phyloP scores from a whole-genome alignment of 148 eudicot species.

The Linanthus parryae region DNA sequence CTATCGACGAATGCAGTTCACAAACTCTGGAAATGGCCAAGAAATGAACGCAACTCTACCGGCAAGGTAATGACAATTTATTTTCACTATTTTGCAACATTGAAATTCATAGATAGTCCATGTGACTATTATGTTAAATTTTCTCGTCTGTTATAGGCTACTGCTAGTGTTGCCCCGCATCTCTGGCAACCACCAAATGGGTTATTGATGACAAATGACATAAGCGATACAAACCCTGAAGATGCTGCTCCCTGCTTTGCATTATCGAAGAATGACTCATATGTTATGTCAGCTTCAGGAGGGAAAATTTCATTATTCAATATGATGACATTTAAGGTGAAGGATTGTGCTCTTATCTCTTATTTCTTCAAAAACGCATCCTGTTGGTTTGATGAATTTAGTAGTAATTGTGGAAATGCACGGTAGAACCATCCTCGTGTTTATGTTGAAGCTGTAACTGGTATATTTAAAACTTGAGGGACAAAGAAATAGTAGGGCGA shows the following conservation, averaged over 20 bases:
- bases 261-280: slow-evolving; percentile 82
- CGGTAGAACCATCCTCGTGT: too few species aligned
- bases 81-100: neutral
- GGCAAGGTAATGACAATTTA: slow-evolving; percentile 58
- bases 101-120: too few species aligned
- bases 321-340: slow-evolving; percentile 86
- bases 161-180: slow-evolving; percentile 58
- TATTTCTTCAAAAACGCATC: neutral
- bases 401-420: neutral
- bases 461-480: too few species aligned
- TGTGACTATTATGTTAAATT: slow-evolving; percentile 6
- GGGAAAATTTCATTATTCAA: slow-evolving; percentile 84
- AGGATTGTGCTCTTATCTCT: neutral
- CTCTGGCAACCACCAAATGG: slow-evolving; percentile 91
- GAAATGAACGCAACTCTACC: slow-evolving; percentile 47
- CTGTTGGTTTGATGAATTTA: slow-evolving; percentile 4
- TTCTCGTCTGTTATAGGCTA: slow-evolving; percentile 39
- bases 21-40: slow-evolving; percentile 86
- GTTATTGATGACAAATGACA: slow-evolving; percentile 74
- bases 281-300: slow-evolving; percentile 90
- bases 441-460: neutral
- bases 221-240: slow-evolving; percentile 60
- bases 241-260: slow-evolving; percentile 88
- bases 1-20: slow-evolving; percentile 76
- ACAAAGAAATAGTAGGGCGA: too few species aligned